Base-by-base conservation (phyloP, 306 rosid genomes). In the Quercus aquifolioides region DNA sequence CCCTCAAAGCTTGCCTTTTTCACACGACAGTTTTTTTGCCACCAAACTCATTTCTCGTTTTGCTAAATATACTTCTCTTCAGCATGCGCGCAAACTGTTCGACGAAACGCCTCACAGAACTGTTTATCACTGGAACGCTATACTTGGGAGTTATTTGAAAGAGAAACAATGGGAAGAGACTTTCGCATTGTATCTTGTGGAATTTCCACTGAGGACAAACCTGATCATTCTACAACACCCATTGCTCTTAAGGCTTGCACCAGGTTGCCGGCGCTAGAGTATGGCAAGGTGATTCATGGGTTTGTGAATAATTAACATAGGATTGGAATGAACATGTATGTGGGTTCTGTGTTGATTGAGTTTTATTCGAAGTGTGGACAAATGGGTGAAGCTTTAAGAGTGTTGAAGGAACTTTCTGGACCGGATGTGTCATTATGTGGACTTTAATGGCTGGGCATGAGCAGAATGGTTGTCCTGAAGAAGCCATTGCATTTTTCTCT, bases 391-490 rank as follows among this genome's bases (percentile, higher is more conserved):
- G 97, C 92, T 55, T 71, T 63, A 25, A 84, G 77, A 30, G 94
- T 88, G 72, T 89, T 87, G 51, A 38, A 71, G 77, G 97, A 86
- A 78, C 85, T 92, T 84, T 71, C 79, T 4, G 78, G 77, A 20
- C 97, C 92, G 10, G 94, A 92, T 74, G 89, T 91, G 89, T 91
- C 30, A 86, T 91, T 89, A 58, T 92, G 46, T 89, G 94, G 90
- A 92, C 97, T 63, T 88, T 89, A 8, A 83, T 91, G 80, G 83
- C 89, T 60, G 94, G 97, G 78, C 86, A 91, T 79, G 94, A 94
- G 84, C 90, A 83, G 81, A 83, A 79, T 76, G 90, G 89, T 4
- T 38, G 59, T 75, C 90, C 90, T 5, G 89, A 86, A 43, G 84
- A 83, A 60, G 91, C 97, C 6, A 63, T 91, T n/a, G 76, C 79